Evolutionary conservation across 2,329 filamentous ascomycete species (phyloP), one percentile per base, ranked within the genome.

Genomic region (Pyrenochaeta sp.): DNA sequence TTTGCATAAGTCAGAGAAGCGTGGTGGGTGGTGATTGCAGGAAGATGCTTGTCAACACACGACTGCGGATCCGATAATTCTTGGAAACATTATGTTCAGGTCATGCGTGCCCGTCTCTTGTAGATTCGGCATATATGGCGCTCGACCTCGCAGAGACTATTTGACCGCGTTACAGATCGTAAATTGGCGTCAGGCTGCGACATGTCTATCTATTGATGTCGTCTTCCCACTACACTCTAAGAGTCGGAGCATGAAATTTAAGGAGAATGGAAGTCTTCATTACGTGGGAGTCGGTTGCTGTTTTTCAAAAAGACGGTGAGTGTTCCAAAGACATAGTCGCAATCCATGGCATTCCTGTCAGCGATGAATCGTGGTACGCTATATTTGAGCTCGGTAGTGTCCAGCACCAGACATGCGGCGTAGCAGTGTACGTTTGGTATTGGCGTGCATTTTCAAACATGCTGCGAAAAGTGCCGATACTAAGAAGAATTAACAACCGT

Each of bases 51-150:
- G 13, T 46, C 13, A 46, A 30, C 10, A 28, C 3, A 32, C 24
- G n/a, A 46, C 24, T 27, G 27, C 12, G 10, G 27, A 6, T 1
- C 12, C 13, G n/a, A 32, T 13, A 47, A n/a, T 24, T 47, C 15
- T 34, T 47, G 19, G 28, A 32, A 12, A 27, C 28, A 7, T 36
- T 28, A 5, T 27, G 19, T 49, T 49, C 13, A 22, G 19, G 15
- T 39, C 10, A 40, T 32, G 25, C 12, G 25, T 50, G 13, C 13
- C 48, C 22, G 42, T 46, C 32, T 53, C 50, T 53, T 53, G 42
- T 37, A 46, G 9, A 39, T 32, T 19, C 15, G 42, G 13, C 28
- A 27, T 15, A 8, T 28, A 28, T n/a, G 36, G 3, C 3, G 15
- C 2, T 19, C 13, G 36, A 44, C 19, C 40, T 12, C 22, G 19